Evolutionary conservation across 2,329 filamentous ascomycete species (phyloP).

Genomic region (Cordyceps farinosa): DNA sequence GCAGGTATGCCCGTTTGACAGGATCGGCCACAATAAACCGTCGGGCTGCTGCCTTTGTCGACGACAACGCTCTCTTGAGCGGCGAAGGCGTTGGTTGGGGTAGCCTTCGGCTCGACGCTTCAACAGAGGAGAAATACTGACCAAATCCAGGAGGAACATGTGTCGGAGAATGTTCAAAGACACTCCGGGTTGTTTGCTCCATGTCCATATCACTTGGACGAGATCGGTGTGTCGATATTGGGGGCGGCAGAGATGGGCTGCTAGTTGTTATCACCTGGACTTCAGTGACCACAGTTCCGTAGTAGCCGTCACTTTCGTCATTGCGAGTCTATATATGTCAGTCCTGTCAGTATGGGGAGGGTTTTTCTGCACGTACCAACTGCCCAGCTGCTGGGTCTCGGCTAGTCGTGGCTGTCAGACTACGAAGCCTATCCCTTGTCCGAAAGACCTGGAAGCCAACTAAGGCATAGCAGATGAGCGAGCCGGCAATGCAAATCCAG

Average conservation of each 20-base stretch:
- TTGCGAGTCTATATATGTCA: not conserved
- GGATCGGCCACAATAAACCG: conserved; percentile 45
- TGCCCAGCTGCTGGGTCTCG: conserved; percentile 30
- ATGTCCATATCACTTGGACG: not conserved
- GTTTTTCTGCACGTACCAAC: conserved; percentile 27
- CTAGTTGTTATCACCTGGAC: conserved; percentile 32
- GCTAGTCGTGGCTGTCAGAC: conserved; percentile 42
- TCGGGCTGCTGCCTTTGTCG: conserved; percentile 18
- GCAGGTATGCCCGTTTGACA: conserved; percentile 58
- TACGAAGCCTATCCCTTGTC: conserved; percentile 52
- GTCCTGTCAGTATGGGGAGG: not conserved
- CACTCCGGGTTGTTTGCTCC: not conserved
- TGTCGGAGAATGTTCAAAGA: conserved; percentile 11
- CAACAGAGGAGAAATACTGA: conserved; percentile 35
- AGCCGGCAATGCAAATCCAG: conserved; percentile 56
- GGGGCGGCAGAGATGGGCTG: not conserved
- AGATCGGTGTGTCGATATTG: not conserved
- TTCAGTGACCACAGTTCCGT: conserved; percentile 52
- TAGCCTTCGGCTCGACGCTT: conserved; percentile 23
- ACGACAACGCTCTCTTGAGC: conserved; percentile 29
- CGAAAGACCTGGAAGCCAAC: conserved; percentile 60
- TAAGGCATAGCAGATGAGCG: conserved; percentile 51
- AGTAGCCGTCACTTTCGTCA: conserved; percentile 35
- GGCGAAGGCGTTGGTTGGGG: conserved; percentile 19
- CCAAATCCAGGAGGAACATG: conserved; percentile 23